phyloP scores from a whole-genome alignment of 177 flowering plant genomes.

The Vitis hybrid region DNA sequence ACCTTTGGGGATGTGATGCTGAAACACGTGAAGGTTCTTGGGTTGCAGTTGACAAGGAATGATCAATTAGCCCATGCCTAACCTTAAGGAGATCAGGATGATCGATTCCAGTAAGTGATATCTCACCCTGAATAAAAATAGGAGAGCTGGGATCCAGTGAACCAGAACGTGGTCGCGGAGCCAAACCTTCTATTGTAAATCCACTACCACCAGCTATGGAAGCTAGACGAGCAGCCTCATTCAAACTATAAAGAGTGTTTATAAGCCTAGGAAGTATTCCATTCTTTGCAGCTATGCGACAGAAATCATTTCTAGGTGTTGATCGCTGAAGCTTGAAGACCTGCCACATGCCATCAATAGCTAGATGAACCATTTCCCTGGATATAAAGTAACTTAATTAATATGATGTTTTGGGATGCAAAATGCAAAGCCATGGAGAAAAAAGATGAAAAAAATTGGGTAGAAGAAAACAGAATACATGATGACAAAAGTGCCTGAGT shows the following conservation, averaged over 20 bases:
- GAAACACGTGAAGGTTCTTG: constrained; percentile 57
- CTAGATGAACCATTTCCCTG: constrained; percentile 99
- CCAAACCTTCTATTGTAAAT: constrained; percentile 48
- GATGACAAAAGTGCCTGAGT: not conserved
- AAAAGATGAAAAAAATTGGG: not conserved
- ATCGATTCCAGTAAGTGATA: constrained; percentile 37
- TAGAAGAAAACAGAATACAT: not conserved
- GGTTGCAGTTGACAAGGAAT: constrained; percentile 33
- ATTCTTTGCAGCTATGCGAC: constrained; percentile 94
- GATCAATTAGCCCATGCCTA: constrained; percentile 48
- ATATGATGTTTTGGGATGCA: not conserved
- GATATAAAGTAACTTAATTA: constrained; percentile 22
- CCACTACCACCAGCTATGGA: constrained; percentile 68
- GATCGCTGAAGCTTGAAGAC: constrained; percentile 91
- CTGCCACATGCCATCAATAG: constrained; percentile 99
- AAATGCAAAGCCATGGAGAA: not conserved
- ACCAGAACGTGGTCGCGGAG: constrained; percentile 71
- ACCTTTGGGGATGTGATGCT: constrained; percentile 46
- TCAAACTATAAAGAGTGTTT: constrained; percentile 92
- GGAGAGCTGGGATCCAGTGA: constrained; percentile 58
- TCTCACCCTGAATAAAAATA: constrained; percentile 42
- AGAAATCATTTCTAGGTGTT: constrained; percentile 92
- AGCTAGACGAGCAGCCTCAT: constrained; percentile 93
- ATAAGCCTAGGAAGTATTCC: constrained; percentile 90
- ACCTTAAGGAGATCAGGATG: constrained; percentile 53